These are phyloP conservation scores for Paralagenidium karlingii DNA, from an alignment of 352 stramenopile genomes.

Conservation along the genomic window DNA sequence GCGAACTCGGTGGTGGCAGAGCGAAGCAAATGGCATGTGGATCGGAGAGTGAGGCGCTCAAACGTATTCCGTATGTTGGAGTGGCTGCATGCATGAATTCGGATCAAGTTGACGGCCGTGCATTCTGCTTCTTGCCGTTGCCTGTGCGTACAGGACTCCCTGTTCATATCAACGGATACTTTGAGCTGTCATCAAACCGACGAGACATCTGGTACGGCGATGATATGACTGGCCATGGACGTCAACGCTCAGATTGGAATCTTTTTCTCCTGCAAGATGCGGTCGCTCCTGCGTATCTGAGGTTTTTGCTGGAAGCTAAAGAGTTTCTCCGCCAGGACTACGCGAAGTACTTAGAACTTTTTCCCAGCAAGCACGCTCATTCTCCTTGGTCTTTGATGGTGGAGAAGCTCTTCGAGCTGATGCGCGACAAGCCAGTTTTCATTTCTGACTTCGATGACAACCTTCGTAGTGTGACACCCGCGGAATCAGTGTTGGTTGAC, in stretches of 20 bases:
- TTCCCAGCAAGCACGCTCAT: conserved; percentile 29
- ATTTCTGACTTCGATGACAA: conserved; percentile 9
- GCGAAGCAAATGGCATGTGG: conserved; percentile 67
- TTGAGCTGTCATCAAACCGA: conserved; percentile 85
- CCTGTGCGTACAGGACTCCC: conserved; percentile 78
- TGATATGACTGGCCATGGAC: conserved; percentile 68
- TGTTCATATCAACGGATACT: conserved; percentile 90
- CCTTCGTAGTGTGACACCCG: conserved; percentile 14
- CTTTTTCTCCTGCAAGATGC: conserved; percentile 45
- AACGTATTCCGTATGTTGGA: conserved; percentile 82
- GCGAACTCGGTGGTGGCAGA: conserved; percentile 72
- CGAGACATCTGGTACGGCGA: conserved; percentile 77
- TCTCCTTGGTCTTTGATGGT: conserved; percentile 39
- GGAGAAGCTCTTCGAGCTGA: conserved; percentile 33
- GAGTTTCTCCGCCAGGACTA: conserved; percentile 17
- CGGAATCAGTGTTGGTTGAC: conserved; percentile 27
- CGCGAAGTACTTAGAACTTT: conserved; percentile 30
- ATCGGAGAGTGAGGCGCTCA: conserved; percentile 52
- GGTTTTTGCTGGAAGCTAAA: conserved; percentile 43
- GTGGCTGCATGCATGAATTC: conserved; percentile 64
- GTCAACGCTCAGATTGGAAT: conserved; percentile 72
- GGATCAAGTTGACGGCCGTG: conserved; percentile 30
- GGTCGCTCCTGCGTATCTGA: conserved; percentile 60
- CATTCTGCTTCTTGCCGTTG: conserved; percentile 90
- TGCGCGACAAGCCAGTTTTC: conserved; percentile 35